Conservation (phyloP, 1,284 basidiomycete genomes). For the Sporisorium scitamineum region DNA sequence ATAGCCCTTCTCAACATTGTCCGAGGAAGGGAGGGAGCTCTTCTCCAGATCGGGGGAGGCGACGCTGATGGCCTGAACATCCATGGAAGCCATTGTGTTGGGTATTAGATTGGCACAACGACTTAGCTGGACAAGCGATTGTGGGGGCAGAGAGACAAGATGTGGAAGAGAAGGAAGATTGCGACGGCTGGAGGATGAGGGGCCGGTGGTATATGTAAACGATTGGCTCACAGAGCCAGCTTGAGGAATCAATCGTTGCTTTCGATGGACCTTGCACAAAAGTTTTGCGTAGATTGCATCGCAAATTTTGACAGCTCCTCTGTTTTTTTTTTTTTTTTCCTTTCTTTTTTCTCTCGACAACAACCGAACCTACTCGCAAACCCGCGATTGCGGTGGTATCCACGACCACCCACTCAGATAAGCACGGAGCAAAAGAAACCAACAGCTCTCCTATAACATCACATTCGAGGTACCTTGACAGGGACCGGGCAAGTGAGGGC, state of each 20-base stretch:
- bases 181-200: not conserved
- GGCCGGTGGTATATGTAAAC: slow-evolving; percentile 27
- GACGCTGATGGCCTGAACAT: slow-evolving; percentile 5
- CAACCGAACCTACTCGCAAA: not conserved
- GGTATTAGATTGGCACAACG: not conserved
- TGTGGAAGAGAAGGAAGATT: not conserved
- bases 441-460: too few relatives aligned
- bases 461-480: not conserved
- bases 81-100: slow-evolving; percentile 25
- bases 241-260: slow-evolving; percentile 13
- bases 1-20: slow-evolving; percentile 24
- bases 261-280: slow-evolving; percentile 2
- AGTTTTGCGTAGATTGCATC: slow-evolving; percentile 9
- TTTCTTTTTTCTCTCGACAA: not conserved
- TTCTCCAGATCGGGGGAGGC: slow-evolving; percentile 38
- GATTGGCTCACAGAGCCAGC: slow-evolving; percentile 7
- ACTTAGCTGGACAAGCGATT: not conserved
- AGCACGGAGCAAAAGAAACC: too few relatives aligned
- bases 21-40: slow-evolving; percentile 25
- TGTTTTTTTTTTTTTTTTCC: not conserved
- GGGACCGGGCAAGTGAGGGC: not conserved
- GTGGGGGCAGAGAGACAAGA: not conserved
- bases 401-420: not conserved
- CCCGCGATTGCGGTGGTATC: not conserved
- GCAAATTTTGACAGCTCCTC: slow-evolving; percentile 10